These are phyloP conservation scores for Urochloa ruziziensis DNA, from an alignment of 176 grass and related monocot species.

Conservation along the genomic window DNA sequence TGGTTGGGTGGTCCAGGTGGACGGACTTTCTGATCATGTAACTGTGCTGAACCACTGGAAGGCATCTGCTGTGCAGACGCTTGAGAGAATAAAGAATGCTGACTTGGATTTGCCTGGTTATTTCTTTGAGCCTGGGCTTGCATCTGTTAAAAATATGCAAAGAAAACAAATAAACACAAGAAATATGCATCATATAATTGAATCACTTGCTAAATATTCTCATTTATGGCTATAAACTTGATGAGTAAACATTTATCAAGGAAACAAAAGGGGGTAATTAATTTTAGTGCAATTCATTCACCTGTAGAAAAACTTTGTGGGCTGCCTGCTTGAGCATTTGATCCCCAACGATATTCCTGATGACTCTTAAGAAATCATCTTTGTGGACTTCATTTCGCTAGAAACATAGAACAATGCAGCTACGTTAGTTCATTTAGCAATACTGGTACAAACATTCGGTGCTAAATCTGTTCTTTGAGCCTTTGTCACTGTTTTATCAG, in stretches of 20 bases:
- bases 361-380: slow-evolving; percentile 97
- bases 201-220: background rate
- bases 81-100: slow-evolving; percentile 61
- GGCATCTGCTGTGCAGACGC: slow-evolving; percentile 56
- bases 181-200: slow-evolving; percentile 20
- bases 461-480: background rate
- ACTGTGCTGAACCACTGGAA: slow-evolving; percentile 48
- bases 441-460: background rate
- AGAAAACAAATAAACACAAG: slow-evolving; percentile 20
- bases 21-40: slow-evolving; percentile 44
- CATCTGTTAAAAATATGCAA: slow-evolving; percentile 43
- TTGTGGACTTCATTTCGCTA: slow-evolving; percentile 94
- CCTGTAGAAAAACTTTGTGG: slow-evolving; percentile 90
- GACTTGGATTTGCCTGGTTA: slow-evolving; percentile 66
- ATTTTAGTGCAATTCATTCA: slow-evolving; percentile 38
- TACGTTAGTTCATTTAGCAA: slow-evolving; percentile 22
- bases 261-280: slow-evolving; percentile 3
- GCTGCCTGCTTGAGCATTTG: slow-evolving; percentile 99
- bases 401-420: slow-evolving; percentile 34
- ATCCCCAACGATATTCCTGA: slow-evolving; percentile 92
- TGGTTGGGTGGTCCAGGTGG: slow-evolving; percentile 44
- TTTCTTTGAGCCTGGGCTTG: slow-evolving; percentile 55
- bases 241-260: slow-evolving; percentile 10
- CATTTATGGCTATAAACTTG: slow-evolving; percentile 13
- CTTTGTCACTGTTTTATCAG: slow-evolving; percentile 1